A percentile compares a stretch with the other conserved stretches of the same genome.
Conservation (phyloP, 331 rosid species). For the Pyrus hybrid region DNA sequence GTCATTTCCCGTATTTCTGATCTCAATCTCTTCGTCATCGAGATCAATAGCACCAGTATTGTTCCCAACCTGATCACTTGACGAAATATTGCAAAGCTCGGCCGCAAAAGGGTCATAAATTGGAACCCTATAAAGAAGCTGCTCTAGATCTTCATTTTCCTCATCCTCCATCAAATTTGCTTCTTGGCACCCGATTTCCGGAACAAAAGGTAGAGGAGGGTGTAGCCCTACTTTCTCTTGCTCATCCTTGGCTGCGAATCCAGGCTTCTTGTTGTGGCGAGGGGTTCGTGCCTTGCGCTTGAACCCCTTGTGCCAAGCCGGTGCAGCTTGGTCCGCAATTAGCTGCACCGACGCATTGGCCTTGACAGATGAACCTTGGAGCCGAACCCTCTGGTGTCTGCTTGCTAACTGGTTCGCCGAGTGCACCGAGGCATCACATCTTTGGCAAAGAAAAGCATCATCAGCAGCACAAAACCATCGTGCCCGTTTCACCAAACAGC, state of each 20-base stretch:
- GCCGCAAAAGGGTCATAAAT: slow-evolving; percentile 44
- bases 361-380: slow-evolving; percentile 38
- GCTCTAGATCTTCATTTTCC: slow-evolving; percentile 30
- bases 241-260: slow-evolving; percentile 6
- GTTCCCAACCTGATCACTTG: slow-evolving; percentile 2
- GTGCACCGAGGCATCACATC: slow-evolving; percentile 61
- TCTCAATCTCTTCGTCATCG: not conserved
- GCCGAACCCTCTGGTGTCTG: slow-evolving; percentile 61
- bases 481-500: slow-evolving; percentile 52
- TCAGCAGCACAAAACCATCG: slow-evolving; percentile 82
- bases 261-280: slow-evolving; percentile 30
- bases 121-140: not conserved
- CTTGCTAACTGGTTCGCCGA: slow-evolving; percentile 64
- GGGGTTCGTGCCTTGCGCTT: slow-evolving; percentile 76
- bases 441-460: slow-evolving; percentile 80
- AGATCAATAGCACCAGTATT: not conserved
- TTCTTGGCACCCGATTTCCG: slow-evolving; percentile 62
- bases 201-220: slow-evolving; percentile 41
- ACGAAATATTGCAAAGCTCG: slow-evolving; percentile 18
- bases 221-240: not conserved
- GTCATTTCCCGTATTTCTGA: not conserved
- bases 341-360: not conserved
- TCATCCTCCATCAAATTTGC: not conserved
- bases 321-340: slow-evolving; percentile 8
- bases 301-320: slow-evolving; percentile 60